These are phyloP conservation scores for Fusarium incarnatum DNA, from an alignment of 2,329 filamentous ascomycete genomes.

Conservation along the genomic window DNA sequence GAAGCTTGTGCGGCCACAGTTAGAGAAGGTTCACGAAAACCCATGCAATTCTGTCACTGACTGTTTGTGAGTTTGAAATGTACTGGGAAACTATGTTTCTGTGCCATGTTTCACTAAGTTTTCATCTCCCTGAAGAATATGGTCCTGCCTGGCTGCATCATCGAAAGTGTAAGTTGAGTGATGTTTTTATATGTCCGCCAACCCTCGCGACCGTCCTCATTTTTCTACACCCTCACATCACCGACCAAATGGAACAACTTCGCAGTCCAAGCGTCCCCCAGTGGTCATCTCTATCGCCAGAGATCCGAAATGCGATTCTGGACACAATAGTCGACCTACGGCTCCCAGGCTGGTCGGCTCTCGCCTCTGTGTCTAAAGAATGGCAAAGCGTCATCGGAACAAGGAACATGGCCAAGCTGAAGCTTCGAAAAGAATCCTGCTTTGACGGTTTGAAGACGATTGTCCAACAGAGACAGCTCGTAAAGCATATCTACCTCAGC, in stretches of 20 bases:
- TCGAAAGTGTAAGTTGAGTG: background rate
- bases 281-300: constrained; percentile 2
- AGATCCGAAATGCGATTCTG: background rate
- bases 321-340: background rate
- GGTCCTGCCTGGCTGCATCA: background rate
- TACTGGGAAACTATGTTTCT: background rate
- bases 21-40: background rate
- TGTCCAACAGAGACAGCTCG: constrained; percentile 3
- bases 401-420: constrained; percentile 16
- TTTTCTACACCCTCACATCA: background rate
- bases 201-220: background rate
- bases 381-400: constrained; percentile 18
- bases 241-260: background rate
- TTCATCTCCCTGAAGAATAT: background rate
- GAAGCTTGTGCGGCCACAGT: background rate
- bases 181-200: background rate
- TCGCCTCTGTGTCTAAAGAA: constrained; percentile 11
- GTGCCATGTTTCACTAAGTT: background rate
- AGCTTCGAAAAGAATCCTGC: background rate
- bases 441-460: background rate
- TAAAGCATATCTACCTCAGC: constrained; percentile 12
- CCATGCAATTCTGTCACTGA: background rate
- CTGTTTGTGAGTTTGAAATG: background rate
- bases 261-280: background rate
- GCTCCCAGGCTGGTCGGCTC: background rate